Evolutionary conservation across 345 rosid species (phyloP).

Genomic region (Ricinus communis): DNA sequence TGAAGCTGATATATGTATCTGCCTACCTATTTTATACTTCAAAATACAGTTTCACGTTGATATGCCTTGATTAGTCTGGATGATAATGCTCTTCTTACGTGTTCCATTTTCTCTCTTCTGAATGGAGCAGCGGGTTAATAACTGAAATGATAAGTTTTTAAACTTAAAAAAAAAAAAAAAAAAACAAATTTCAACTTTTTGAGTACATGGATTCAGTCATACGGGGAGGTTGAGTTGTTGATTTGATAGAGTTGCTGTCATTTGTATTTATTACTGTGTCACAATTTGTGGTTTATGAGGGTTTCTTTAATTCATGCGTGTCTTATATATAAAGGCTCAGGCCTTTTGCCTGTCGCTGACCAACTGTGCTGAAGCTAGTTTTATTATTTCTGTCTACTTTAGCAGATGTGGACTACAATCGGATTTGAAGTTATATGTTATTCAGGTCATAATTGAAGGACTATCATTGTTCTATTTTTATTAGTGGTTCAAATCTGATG

Average conservation of each 20-base stretch:
- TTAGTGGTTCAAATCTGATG: background rate
- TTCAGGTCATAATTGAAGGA: background rate
- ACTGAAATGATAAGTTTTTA: background rate
- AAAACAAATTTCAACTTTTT: too few relatives aligned
- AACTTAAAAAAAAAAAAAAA: too few relatives aligned
- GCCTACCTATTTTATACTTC: too few relatives aligned
- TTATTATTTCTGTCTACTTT: background rate
- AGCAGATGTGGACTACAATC: background rate
- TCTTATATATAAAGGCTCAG: background rate
- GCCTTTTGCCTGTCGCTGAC: background rate
- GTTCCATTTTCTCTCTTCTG: background rate
- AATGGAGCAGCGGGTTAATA: background rate
- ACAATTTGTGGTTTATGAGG: background rate
- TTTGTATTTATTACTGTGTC: background rate
- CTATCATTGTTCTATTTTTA: background rate
- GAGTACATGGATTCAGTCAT: background rate
- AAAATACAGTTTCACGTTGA: background rate
- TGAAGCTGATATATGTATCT: background rate
- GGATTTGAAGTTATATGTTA: background rate
- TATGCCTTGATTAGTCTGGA: background rate
- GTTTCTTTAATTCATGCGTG: background rate
- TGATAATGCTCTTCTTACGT: background rate
- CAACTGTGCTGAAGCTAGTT: background rate
- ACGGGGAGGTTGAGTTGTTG: background rate
- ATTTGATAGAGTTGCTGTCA: background rate